A percentile compares a stretch with the other conserved stretches of the same genome.
Evolutionary conservation across 2,329 filamentous ascomycete genomes (phyloP).

Genomic region (Pestalotiopsis sp.): DNA sequence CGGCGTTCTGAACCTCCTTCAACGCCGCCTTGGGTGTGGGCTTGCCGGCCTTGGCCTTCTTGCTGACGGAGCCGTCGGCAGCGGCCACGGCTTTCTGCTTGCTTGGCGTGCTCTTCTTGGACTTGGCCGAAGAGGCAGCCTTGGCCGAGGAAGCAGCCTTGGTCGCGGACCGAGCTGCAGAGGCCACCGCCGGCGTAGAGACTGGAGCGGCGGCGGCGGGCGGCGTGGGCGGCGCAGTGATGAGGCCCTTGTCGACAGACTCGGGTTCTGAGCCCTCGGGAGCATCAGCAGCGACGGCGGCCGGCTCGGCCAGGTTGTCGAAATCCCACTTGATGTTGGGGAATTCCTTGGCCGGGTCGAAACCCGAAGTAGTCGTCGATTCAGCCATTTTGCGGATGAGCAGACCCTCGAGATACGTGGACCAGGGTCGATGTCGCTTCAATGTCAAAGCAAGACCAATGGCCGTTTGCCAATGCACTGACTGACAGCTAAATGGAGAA

Average conservation of each 20-base stretch:
- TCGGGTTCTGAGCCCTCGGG: not conserved
- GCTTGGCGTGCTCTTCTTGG: not conserved
- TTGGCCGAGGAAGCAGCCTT: not conserved
- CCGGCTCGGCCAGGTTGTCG: not conserved
- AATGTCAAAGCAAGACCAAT: not conserved
- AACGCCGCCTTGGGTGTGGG: not conserved
- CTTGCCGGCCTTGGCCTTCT: not conserved
- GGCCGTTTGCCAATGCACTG: not conserved
- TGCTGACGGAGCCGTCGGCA: not conserved
- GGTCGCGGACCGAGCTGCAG: not conserved
- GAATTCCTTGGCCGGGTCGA: conserved; percentile 7
- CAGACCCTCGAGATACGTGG: too few relatives aligned
- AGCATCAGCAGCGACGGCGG: not conserved
- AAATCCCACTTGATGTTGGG: conserved; percentile 7
- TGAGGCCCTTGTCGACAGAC: not conserved
- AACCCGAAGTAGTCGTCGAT: not conserved
- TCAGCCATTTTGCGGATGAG: not conserved
- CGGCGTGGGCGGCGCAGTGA: not conserved
- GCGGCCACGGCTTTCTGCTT: not conserved
- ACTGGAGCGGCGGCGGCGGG: not conserved
- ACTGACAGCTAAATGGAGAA: not conserved
- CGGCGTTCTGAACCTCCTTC: not conserved
- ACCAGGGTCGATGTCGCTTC: not conserved
- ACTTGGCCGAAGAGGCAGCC: not conserved
- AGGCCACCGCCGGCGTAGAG: not conserved